Conservation (phyloP, 2,329 filamentous ascomycete species). For the Plectosphaerella plurivora region DNA sequence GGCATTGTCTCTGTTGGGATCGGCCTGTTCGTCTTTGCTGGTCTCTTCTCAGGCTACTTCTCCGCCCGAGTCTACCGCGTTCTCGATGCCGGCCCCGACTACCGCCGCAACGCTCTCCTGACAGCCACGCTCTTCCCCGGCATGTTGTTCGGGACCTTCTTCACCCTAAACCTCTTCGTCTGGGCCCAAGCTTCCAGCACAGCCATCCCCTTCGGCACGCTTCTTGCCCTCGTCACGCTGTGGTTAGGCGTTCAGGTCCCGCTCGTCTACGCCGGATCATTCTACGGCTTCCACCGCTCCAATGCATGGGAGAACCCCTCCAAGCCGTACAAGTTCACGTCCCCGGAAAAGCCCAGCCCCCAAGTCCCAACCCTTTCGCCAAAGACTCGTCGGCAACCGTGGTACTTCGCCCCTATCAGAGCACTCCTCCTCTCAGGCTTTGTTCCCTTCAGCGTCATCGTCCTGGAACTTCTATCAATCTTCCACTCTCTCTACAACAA, state of each 20-base stretch:
- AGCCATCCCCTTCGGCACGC: constrained; percentile 76
- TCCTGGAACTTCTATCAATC: constrained; percentile 81
- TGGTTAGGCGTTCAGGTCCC: constrained; percentile 87
- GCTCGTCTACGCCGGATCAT: constrained; percentile 75
- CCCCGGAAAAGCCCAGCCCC: constrained; percentile 46
- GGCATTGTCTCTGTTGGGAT: constrained; percentile 82
- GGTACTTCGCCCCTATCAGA: constrained; percentile 65
- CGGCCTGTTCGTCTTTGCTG: constrained; percentile 78
- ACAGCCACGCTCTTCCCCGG: constrained; percentile 78
- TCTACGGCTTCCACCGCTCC: constrained; percentile 66
- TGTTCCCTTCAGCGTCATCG: constrained; percentile 81
- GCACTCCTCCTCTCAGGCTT: constrained; percentile 69
- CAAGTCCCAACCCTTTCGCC: constrained; percentile 54
- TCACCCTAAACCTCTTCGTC: constrained; percentile 82
- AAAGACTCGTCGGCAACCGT: constrained; percentile 47
- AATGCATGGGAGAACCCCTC: constrained; percentile 77
- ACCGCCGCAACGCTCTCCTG: constrained; percentile 70
- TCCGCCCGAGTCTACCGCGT: constrained; percentile 79
- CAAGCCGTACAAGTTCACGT: constrained; percentile 46
- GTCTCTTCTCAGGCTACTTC: constrained; percentile 82
- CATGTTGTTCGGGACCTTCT: constrained; percentile 67
- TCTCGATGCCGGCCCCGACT: constrained; percentile 65
- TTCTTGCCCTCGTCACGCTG: constrained; percentile 66
- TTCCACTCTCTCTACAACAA: constrained; percentile 89
- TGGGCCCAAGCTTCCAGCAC: constrained; percentile 89